Base-by-base conservation (phyloP, 257 asterid species). In the Solanum bulbocastanum region DNA sequence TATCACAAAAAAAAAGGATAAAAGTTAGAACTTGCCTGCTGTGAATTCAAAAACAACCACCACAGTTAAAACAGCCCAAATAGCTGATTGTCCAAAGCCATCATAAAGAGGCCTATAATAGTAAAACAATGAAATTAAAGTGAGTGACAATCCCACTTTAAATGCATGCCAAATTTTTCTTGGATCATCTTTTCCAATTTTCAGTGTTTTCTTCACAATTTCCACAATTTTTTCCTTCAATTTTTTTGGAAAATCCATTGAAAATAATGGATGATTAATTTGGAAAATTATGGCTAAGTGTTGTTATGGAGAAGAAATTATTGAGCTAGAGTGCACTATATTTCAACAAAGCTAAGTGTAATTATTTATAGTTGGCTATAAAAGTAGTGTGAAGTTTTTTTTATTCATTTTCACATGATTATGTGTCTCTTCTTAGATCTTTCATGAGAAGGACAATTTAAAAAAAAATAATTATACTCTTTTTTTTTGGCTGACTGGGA, bases 11-110 rank as follows among this genome's bases (percentile, higher is more conserved):
- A 71, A 32, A 30, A 8, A 1, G 25, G 13, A 25, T 42, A 12
- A 15, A 27, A 11, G 12, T 7, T 49, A 15, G 27, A 30, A 86
- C 88, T 75, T 27, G 85, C 94, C 94, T 22, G 88, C 92, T 0
- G 93, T 82, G 49, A 88, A 92, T 87, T 92, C 94, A 84, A 91
- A 91, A 65, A 90, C 91, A 58, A 90, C 91, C 5, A 91, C 91
- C 10, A 91, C 93, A 13, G 94, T 92, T 23, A 92, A 65, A 62
- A 92, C 84, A 20, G 93, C 94, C 94, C 94, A 92, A 44, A 89
- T 87, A 23, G 89, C 94, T 2, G 92, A 65, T 18, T 87, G 89
- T 5, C 92, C 93, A 76, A 92, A 89, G 11, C 94, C 90, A 25
- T 83, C 84, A 65, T 92, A 90, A 2, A 90, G 89, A 11, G 90